Conservation (phyloP, 805 yeast species). For the Pichia eremophila region DNA sequence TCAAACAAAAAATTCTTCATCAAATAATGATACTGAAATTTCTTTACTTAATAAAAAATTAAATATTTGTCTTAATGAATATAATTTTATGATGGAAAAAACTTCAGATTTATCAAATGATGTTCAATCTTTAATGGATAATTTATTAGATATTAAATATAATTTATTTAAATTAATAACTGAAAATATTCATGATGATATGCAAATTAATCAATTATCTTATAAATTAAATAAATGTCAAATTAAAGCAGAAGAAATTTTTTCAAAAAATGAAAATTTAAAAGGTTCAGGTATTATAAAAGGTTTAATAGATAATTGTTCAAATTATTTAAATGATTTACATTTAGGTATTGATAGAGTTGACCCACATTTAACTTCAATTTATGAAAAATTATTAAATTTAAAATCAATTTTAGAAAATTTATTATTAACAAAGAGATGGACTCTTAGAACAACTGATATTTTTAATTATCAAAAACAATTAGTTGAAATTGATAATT, state of each 20-base stretch:
- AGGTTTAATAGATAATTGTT: constrained; percentile 78
- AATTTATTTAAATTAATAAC: constrained; percentile 45
- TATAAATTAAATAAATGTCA: constrained; percentile 17
- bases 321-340: constrained; percentile 62
- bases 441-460: constrained; percentile 97
- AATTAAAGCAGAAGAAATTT: constrained; percentile 16
- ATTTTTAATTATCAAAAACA: constrained; percentile 72
- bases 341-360: constrained; percentile 36
- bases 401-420: constrained; percentile 72
- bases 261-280: constrained; percentile 15
- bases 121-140: constrained; percentile 43
- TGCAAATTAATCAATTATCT: constrained; percentile 10
- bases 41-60: constrained; percentile 57
- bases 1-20: constrained; percentile 7
- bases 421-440: constrained; percentile 81
- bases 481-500: constrained; percentile 64
- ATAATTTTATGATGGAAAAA: constrained; percentile 45
- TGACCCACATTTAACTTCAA: constrained; percentile 43
- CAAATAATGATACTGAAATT: constrained; percentile 17
- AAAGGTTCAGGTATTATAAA: constrained; percentile 44
- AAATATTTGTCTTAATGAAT: constrained; percentile 50
- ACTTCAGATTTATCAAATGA: constrained; percentile 44
- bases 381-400: constrained; percentile 54
- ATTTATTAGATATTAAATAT: constrained; percentile 54
- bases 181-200: constrained; percentile 27